These are phyloP conservation scores for Saccharum hybrid DNA, from an alignment of 202 grass and related monocot genomes.

Conservation along the genomic window DNA sequence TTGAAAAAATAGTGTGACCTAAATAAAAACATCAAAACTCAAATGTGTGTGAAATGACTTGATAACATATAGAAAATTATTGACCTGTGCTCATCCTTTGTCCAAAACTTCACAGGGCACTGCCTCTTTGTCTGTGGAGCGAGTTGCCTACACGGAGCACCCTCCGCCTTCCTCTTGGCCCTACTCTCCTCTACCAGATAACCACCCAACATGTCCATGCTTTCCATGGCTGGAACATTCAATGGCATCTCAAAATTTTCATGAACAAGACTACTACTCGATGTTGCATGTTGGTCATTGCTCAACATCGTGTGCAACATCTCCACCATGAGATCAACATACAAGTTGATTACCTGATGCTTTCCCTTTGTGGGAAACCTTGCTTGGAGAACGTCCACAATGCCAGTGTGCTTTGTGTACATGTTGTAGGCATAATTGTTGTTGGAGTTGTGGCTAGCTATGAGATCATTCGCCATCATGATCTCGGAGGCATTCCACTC, in stretches of 20 bases:
- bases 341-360: conserved; percentile 24
- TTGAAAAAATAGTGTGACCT: not conserved
- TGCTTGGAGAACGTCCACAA: conserved; percentile 6
- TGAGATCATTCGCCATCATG: conserved; percentile 3
- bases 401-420: not conserved
- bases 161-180: not conserved
- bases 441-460: not conserved
- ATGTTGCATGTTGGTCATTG: no score
- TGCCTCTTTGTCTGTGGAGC: not conserved
- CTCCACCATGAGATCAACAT: conserved; percentile 21
- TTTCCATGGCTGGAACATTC: not conserved
- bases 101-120: not conserved
- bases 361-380: conserved; percentile 28
- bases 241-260: not conserved
- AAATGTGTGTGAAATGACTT: not conserved
- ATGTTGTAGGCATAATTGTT: not conserved
- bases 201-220: not conserved
- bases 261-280: not conserved
- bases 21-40: not conserved
- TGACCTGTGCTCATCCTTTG: not conserved
- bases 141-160: not conserved
- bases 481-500: conserved; percentile 42
- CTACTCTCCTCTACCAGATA: not conserved
- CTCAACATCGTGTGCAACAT: not conserved
- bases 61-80: not conserved